These are phyloP conservation scores for Senna tora DNA, from an alignment of 306 rosid genomes.

Conservation along the genomic window DNA sequence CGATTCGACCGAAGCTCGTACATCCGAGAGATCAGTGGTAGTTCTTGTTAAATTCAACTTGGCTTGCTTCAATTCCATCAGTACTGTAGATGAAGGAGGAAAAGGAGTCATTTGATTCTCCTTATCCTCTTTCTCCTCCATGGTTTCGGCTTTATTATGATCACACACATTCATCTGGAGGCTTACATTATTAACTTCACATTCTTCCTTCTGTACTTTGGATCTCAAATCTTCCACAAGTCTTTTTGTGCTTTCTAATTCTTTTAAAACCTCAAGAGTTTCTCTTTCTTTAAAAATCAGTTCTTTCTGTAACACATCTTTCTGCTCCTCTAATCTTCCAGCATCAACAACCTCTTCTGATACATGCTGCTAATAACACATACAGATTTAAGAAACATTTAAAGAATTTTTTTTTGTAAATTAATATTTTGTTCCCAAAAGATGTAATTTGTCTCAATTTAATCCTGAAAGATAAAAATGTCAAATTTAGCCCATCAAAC, in stretches of 20 bases:
- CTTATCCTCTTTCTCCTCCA: background rate
- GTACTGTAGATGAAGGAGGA: slow-evolving; percentile 45
- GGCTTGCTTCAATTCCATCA: slow-evolving; percentile 84
- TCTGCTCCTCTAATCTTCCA: slow-evolving; percentile 45
- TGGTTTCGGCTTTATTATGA: background rate
- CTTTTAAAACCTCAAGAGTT: slow-evolving; percentile 54
- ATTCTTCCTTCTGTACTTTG: slow-evolving; percentile 46
- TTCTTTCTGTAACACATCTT: slow-evolving; percentile 47
- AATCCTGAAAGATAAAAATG: too few species aligned
- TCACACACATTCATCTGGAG: slow-evolving; percentile 2
- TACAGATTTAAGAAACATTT: too few species aligned
- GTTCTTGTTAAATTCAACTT: slow-evolving; percentile 76
- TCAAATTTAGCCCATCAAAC: too few species aligned
- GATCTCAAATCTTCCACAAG: slow-evolving; percentile 47
- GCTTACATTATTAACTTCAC: slow-evolving; percentile 10
- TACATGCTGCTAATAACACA: slow-evolving; percentile 16
- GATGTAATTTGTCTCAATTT: too few species aligned
- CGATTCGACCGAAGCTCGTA: slow-evolving; percentile 70
- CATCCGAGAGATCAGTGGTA: slow-evolving; percentile 78
- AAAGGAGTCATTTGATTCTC: slow-evolving; percentile 6
- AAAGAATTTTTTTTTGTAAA: too few species aligned
- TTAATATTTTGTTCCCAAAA: too few species aligned
- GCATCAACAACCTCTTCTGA: slow-evolving; percentile 26
- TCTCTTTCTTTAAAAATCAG: slow-evolving; percentile 53
- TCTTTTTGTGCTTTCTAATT: slow-evolving; percentile 52